Evolutionary conservation across 2,329 filamentous ascomycete genomes (phyloP).

Genomic region (Penicillium sp.): DNA sequence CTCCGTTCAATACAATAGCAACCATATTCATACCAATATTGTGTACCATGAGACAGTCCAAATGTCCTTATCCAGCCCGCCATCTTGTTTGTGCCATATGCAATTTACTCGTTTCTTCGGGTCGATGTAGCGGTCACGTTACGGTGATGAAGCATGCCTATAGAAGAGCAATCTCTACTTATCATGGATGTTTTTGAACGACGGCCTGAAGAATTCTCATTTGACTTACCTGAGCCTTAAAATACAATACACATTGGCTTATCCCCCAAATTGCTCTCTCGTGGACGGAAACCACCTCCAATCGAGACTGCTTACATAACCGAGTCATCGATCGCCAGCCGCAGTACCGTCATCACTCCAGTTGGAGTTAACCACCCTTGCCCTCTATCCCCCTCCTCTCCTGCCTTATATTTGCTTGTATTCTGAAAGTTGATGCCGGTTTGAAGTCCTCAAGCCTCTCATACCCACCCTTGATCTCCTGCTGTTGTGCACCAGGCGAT

Average conservation of each 20-base stretch:
- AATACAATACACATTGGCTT: background rate
- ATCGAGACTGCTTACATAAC: conserved; percentile 21
- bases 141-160: background rate
- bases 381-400: conserved; percentile 9
- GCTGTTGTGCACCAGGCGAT: background rate
- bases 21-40: background rate
- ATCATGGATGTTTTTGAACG: background rate
- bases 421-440: background rate
- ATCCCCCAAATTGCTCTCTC: background rate
- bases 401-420: background rate
- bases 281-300: background rate
- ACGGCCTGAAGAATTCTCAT: background rate
- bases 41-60: background rate
- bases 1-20: background rate
- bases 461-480: background rate
- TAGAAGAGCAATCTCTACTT: no score
- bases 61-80: background rate
- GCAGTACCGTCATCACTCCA: conserved; percentile 23
- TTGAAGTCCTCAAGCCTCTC: background rate
- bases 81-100: background rate
- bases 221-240: background rate
- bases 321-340: conserved; percentile 4
- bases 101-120: background rate
- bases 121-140: background rate
- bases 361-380: conserved; percentile 16